Evolutionary conservation across 768 basidiomycete genomes (phyloP).

Genomic region (Lentinula aciculospora): DNA sequence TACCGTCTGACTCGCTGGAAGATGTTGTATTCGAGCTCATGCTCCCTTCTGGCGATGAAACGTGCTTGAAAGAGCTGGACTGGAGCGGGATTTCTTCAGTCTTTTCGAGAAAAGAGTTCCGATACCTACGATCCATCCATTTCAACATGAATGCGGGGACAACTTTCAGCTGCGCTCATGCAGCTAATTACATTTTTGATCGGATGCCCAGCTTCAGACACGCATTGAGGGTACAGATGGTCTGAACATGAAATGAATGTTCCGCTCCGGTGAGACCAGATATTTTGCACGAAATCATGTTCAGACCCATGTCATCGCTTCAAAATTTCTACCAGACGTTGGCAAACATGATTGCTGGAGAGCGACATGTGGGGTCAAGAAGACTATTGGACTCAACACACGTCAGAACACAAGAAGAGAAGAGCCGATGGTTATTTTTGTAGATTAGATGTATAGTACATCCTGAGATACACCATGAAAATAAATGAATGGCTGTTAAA

Average conservation of each 20-base stretch:
- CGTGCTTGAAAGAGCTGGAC: constrained; percentile 4
- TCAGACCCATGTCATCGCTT: too few relatives aligned
- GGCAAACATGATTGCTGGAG: too few relatives aligned
- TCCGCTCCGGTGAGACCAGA: too few relatives aligned
- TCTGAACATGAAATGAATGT: not conserved
- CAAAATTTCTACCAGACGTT: too few relatives aligned
- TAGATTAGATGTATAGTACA: too few relatives aligned
- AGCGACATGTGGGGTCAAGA: too few relatives aligned
- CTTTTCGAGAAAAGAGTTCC: not conserved
- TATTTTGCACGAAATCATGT: too few relatives aligned
- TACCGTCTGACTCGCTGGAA: not conserved
- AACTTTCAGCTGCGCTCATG: not conserved
- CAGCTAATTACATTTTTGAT: not conserved
- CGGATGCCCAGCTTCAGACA: not conserved
- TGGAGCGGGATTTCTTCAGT: constrained; percentile 1
- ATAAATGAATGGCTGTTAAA: not conserved
- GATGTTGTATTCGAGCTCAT: constrained; percentile 3
- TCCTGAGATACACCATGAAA: too few relatives aligned
- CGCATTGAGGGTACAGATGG: not conserved
- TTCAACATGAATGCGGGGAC: not conserved
- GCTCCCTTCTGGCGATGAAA: not conserved
- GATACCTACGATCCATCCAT: not conserved
- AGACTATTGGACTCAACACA: too few relatives aligned
- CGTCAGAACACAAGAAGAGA: too few relatives aligned
- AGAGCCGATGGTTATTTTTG: too few relatives aligned